Evolutionary conservation across 1,284 basidiomycete species (phyloP), one percentile per base, ranked within the genome.

Genomic region (Moesziomyces aphidis): DNA sequence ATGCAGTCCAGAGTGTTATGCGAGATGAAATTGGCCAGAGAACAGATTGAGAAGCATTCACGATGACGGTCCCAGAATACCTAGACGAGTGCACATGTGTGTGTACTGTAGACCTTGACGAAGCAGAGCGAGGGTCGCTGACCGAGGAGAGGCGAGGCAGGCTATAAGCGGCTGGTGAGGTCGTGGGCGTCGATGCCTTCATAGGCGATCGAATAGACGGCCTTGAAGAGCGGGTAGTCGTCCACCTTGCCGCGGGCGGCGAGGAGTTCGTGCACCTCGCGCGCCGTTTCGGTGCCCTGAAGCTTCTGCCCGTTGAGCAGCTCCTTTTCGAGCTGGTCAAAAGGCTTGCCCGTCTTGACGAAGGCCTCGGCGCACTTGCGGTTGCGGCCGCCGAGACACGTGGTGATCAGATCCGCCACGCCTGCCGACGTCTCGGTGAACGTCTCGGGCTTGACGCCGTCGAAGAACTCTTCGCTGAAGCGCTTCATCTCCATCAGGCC

Each of bases 371-470:
- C 87, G 54, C 86, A 86, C 79, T 87, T 87, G 58, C 86, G 84
- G 80, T 89, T 89, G 46, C 89, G 83, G 4, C 89, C 89, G 22
- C 88, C 88, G 22, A 89, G 85, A 55, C 88, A 89, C 9, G 88
- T 88, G 5, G 88, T 89, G 80, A 89, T 89, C 28, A 89, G 83
- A 83, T 89, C 89, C 9, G 88, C 89, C 24, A 89, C 85, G 49
- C 89, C 89, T 1, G 88, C 87, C 48, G 74, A 78, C 76, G 86
- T 84, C 87, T 87, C 74, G 85, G 84, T 68, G 77, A 89, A 89
- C 0, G 88, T 88, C 59, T 87, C 86, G 5, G 86, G 83, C 77
- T 88, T 87, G 78, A 88, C 86, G 51, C 86, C 85, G 1, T 86
- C 78, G 80, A 89, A 89, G 85, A 89, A 89, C 76, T 89, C 88